Evolutionary conservation across 352 stramenopile species (phyloP), one percentile per base, ranked within the genome.

Genomic region (Phytopythium cucurbitacearum): DNA sequence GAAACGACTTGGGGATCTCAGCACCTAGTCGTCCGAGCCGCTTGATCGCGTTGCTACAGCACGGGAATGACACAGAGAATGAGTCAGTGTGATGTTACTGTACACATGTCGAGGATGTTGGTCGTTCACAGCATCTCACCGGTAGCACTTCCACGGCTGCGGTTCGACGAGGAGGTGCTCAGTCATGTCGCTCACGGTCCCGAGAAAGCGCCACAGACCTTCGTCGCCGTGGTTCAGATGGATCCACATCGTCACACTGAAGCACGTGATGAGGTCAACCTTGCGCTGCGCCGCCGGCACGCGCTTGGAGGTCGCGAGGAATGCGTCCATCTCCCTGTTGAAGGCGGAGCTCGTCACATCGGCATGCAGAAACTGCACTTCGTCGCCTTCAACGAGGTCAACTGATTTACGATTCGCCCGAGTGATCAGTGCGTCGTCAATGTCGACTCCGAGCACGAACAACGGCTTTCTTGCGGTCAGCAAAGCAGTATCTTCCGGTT

Each of bases 191-290:
- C 65, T 76, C 5, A 94, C 59, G 6, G 59, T 65, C 37, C 88
- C 76, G 10, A 94, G 61, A 56, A 91, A 90, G 36, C 68, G 71
- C 69, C 75, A 85, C 7, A 94, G 64, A 1, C 84, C 84, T 32
- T 90, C 79, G 57, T 94, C 84, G 53, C 84, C 81, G 53, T 94
- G 76, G 53, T 94, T 91, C 32, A 94, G 51, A 51, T 94, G 84
- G 53, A 94, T 92, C 84, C 84, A 94, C 84, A 94, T 94, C 8
- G 82, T 91, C 45, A 94, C 75, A 41, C 84, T 92, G 46, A 92
- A 94, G 57, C 78, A 84, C 53, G 81, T 89, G 41, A 92, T 60
- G 3, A 94, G 62, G 52, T 86, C 67, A 50, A 91, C 92, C 46
- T 67, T 73, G n/a, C 61, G 57, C 45, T 73, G 51, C 4, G 50